Evolutionary conservation across 352 stramenopile genomes (phyloP).

Genomic region (Phytophthora sojae): DNA sequence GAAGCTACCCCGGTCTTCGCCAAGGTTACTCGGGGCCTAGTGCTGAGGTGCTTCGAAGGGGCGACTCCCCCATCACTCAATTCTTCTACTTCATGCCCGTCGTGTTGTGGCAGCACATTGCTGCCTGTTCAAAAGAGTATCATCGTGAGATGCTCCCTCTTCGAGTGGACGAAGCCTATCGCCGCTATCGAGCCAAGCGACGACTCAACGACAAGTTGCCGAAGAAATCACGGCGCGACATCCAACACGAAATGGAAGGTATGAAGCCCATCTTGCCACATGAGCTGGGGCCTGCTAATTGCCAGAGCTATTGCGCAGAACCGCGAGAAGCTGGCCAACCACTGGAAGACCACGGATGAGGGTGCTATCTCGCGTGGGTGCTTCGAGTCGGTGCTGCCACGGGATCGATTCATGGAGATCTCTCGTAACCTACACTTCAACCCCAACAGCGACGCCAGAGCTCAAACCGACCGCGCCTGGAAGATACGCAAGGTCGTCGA

Average conservation of each 20-base stretch:
- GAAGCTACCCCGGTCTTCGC: conserved; percentile 6
- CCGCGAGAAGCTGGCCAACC: conserved; percentile 17
- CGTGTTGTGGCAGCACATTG: conserved; percentile 29
- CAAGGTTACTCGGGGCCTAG: conserved; percentile 12
- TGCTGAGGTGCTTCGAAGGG: background rate
- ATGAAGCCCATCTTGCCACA: too few relatives aligned
- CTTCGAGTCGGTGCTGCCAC: too few relatives aligned
- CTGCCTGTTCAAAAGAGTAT: conserved; percentile 20
- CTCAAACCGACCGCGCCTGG: conserved; percentile 14
- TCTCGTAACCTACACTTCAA: conserved; percentile 30
- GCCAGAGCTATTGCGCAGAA: too few relatives aligned
- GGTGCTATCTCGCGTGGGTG: conserved; percentile 9
- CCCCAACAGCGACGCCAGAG: conserved; percentile 10
- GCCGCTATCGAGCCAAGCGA: too few relatives aligned
- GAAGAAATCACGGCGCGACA: too few relatives aligned
- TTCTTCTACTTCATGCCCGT: conserved; percentile 31
- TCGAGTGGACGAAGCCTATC: conserved; percentile 1
- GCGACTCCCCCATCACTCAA: conserved; percentile 9
- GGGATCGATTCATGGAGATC: too few relatives aligned
- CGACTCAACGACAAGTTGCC: too few relatives aligned
- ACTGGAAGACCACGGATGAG: conserved; percentile 19
- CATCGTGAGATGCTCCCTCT: conserved; percentile 13
- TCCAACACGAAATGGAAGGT: too few relatives aligned
- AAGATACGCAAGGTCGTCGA: conserved; percentile 31
- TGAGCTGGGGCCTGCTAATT: too few relatives aligned